Evolutionary conservation across 23 red algal species (phyloP), one percentile per base, ranked within the genome.

Genomic region (Pyropia haitanensis): DNA sequence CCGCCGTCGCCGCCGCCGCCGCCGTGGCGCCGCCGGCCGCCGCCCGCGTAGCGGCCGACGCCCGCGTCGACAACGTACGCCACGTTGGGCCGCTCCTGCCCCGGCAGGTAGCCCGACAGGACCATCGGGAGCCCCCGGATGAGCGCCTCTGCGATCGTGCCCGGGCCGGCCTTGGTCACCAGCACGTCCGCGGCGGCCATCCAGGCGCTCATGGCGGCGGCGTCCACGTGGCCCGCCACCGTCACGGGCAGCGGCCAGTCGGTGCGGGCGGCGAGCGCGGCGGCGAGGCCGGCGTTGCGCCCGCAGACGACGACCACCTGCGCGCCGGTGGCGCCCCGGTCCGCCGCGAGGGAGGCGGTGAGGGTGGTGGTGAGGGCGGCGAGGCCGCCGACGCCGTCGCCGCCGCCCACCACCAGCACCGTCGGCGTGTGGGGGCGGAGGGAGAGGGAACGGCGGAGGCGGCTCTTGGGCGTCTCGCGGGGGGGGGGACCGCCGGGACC

Each of bases 71-170:
- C 79, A 1, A 91, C 87, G 62, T 71, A 82, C 20, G 26, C 59
- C 65, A 91, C 87, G 68, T 91, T 91, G 44, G 71, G 71, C 39
- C 75, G 75, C 61, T 91, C 87, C 70, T 91, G 87, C 23, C 87
- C 87, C 17, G 87, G 87, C 28, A 91, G 39, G 61, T 75, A 91
- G 55, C 87, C 77, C 44, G 63, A 76, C 25, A 91, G 77, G 49
- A 91, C 72, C 17, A 91, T 76, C 20, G 87, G 87, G 33, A 91
- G 54, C 16, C 77, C 87, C 18, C 87, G 56, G 15, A 82, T 77
- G 18, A 81, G 70, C 56, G 76, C 77, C 74, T 91, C 87, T 14
- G 87, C 87, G 53, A 91, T 91, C 14, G 87, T 91, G 19, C 87
- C 87, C 13, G 87, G 87, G 12, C 87, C 87, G 24, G 87, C 87